Percentiles rank a stretch among this genome's conserved stretches.
phyloP scores from a whole-genome alignment of 75 land plant species.

The Azolla pinnata region DNA sequence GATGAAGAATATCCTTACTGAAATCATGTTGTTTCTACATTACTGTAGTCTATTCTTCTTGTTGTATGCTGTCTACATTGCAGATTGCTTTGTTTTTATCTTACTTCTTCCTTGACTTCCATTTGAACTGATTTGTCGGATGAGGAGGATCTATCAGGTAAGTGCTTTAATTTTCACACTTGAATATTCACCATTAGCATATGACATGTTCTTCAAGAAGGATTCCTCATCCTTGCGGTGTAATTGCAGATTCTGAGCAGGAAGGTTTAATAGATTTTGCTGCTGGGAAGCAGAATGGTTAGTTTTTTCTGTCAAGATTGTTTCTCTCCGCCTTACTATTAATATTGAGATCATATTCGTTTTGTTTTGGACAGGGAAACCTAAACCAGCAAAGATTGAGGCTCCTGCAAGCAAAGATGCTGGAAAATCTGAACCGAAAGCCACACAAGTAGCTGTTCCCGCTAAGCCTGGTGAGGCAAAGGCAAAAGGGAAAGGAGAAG shows the following conservation, averaged over 20 bases:
- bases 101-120: neutral
- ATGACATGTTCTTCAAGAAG: too few relatives aligned
- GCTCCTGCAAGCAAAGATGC: conserved; percentile 4
- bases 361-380: too few relatives aligned
- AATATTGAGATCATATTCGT: too few relatives aligned
- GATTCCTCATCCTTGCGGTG: too few relatives aligned
- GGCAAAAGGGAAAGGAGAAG: conserved; percentile 4
- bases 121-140: neutral
- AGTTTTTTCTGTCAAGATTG: too few relatives aligned
- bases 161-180: neutral
- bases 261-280: neutral
- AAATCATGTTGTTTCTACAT: neutral
- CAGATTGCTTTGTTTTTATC: neutral
- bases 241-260: too few relatives aligned
- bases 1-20: conserved; percentile 31
- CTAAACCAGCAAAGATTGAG: too few relatives aligned
- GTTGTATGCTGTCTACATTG: too few relatives aligned
- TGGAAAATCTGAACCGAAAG: neutral
- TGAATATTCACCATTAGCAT: too few relatives aligned
- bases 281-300: conserved; percentile 14
- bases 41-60: too few relatives aligned
- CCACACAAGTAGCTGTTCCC: conserved; percentile 1
- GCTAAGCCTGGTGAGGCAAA: neutral
- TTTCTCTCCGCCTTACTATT: too few relatives aligned
- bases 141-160: neutral